These are phyloP conservation scores for Prinsepia uniflora DNA, from an alignment of 306 rosid species.

Conservation along the genomic window DNA sequence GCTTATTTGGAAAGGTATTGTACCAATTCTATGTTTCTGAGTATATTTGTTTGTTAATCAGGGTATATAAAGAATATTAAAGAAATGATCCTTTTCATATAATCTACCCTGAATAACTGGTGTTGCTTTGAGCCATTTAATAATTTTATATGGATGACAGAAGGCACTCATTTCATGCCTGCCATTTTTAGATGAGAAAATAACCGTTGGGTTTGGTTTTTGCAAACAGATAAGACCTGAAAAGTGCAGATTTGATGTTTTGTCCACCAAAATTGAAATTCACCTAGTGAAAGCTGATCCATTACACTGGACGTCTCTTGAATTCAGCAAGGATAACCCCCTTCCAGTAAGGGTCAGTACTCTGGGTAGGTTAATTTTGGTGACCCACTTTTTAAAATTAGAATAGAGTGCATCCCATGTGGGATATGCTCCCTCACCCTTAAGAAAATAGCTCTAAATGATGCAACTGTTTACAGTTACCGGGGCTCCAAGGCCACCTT, in stretches of 20 bases:
- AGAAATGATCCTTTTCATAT: background rate
- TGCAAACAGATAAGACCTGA: constrained; percentile 59
- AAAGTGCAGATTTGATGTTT: constrained; percentile 47
- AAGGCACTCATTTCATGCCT: constrained; percentile 8
- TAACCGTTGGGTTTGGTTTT: constrained; percentile 21
- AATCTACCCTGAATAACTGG: background rate
- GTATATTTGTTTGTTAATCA: background rate
- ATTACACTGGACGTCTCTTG: constrained; percentile 58
- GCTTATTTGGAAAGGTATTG: constrained; percentile 83
- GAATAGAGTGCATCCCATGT: background rate
- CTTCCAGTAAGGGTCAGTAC: constrained; percentile 38
- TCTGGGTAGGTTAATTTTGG: constrained; percentile 39
- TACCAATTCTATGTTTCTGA: background rate
- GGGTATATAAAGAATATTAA: background rate
- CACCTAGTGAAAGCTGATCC: constrained; percentile 69
- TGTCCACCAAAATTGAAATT: constrained; percentile 79
- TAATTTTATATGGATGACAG: background rate
- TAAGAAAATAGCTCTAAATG: background rate
- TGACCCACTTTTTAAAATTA: background rate
- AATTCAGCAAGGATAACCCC: constrained; percentile 41
- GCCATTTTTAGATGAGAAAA: constrained; percentile 11
- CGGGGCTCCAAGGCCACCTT: constrained; percentile 46
- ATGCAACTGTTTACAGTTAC: constrained; percentile 33
- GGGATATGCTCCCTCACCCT: too few relatives aligned
- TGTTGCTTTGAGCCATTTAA: background rate